phyloP scores from a whole-genome alignment of 495 filamentous ascomycete species.

The Sordaria brevicollis region DNA sequence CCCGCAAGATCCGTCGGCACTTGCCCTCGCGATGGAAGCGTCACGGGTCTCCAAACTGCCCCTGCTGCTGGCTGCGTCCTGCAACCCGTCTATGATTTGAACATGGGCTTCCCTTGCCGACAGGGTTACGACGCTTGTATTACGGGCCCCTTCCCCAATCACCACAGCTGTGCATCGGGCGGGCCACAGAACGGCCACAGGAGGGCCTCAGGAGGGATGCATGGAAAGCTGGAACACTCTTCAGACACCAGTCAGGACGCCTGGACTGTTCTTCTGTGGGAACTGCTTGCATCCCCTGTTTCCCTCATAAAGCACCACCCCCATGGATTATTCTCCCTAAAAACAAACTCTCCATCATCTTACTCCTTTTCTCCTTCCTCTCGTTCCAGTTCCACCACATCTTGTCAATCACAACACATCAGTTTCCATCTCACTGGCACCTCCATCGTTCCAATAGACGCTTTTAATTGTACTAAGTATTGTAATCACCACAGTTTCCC shows the following conservation, averaged over 20 bases:
- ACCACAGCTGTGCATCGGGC: background rate
- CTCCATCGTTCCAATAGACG: background rate
- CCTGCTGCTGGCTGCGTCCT: background rate
- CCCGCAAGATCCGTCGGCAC: background rate
- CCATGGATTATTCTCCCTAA: background rate
- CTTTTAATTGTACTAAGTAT: background rate
- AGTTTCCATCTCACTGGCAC: background rate
- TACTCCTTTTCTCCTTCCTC: background rate
- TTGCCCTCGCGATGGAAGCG: background rate
- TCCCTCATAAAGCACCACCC: background rate
- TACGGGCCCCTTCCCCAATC: background rate
- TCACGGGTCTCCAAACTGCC: background rate
- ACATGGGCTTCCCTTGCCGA: background rate
- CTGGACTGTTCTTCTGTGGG: background rate
- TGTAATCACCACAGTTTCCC: background rate
- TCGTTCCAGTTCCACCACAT: background rate
- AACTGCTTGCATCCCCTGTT: background rate
- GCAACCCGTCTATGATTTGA: background rate
- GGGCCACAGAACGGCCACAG: background rate
- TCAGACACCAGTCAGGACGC: background rate
- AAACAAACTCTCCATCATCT: background rate
- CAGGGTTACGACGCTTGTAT: background rate
- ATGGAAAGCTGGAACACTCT: background rate
- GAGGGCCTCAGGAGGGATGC: background rate
- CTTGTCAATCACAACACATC: background rate